Evolutionary conservation across 2,329 filamentous ascomycete genomes (phyloP).

Genomic region (Dothideomycetidae sp.): DNA sequence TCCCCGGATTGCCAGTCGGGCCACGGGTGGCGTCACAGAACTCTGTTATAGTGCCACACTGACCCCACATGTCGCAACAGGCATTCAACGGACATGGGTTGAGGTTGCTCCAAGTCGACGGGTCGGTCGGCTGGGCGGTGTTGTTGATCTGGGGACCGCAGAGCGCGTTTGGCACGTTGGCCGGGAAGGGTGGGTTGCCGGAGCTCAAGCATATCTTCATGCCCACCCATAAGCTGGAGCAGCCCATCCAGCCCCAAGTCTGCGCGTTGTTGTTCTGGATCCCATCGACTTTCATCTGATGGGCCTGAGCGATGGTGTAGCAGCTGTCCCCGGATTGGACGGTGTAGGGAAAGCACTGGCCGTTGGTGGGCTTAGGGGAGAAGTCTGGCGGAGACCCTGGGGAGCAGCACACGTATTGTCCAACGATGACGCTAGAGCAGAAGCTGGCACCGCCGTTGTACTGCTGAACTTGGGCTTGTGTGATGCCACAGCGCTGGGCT

Average conservation of each 20-base stretch:
- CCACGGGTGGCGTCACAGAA: conserved; percentile 27
- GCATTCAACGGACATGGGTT: conserved; percentile 27
- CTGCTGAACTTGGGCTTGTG: background rate
- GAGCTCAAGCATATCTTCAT: conserved; percentile 28
- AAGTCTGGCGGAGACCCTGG: conserved; percentile 14
- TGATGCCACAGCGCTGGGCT: conserved; percentile 1
- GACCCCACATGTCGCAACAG: conserved; percentile 32
- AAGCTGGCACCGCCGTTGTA: background rate
- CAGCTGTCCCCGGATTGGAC: conserved; percentile 26
- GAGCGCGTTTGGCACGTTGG: conserved; percentile 23
- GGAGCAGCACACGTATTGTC: conserved; percentile 12
- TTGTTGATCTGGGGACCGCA: conserved; percentile 35
- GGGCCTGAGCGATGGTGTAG: conserved; percentile 19
- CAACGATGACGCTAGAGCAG: background rate
- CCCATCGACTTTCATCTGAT: conserved; percentile 25
- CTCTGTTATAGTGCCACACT: conserved; percentile 32
- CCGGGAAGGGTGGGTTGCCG: conserved; percentile 30
- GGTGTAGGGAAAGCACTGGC: conserved; percentile 26
- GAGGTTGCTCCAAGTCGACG: conserved; percentile 18
- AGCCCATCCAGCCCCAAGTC: conserved; percentile 34
- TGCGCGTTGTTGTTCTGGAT: conserved; percentile 29
- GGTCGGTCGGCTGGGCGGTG: conserved; percentile 22
- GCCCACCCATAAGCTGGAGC: conserved; percentile 20
- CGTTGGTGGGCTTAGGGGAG: conserved; percentile 24
- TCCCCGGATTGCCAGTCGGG: conserved; percentile 25